A percentile compares a stretch with the other conserved stretches of the same genome.
Conservation (phyloP, 768 basidiomycete genomes). For the Saitozyma sp. region DNA sequence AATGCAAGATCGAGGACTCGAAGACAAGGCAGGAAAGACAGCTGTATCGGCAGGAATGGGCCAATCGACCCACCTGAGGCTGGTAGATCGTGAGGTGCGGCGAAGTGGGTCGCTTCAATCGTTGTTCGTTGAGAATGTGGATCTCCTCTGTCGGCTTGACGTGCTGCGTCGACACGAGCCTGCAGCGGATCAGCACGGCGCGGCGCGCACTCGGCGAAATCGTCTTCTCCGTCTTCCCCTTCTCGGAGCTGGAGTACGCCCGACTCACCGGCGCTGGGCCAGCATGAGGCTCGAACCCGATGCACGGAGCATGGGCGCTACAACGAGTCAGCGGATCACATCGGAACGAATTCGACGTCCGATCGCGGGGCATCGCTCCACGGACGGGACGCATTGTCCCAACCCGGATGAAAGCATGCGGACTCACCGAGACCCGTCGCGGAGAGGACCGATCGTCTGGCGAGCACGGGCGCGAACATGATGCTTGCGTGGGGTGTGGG, state of each 20-base stretch:
- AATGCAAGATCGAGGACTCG: no score
- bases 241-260: background rate
- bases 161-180: conserved; percentile 36
- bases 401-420: background rate
- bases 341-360: background rate
- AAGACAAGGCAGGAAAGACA: no score
- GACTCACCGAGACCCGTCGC: conserved; percentile 14
- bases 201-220: background rate
- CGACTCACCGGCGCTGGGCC: conserved; percentile 22
- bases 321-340: no score
- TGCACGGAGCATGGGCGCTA: conserved; percentile 28
- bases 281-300: conserved; percentile 27
- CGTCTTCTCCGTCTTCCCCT: no score
- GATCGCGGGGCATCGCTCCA: background rate
- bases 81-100: conserved; percentile 95
- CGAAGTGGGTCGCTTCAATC: conserved; percentile 80
- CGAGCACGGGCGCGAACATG: conserved; percentile 11
- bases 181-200: conserved; percentile 25
- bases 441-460: conserved; percentile 10
- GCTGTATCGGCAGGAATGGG: background rate
- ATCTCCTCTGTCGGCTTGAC: conserved; percentile 44
- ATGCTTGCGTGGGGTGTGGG: background rate
- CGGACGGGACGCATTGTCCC: background rate
- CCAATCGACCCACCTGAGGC: conserved; percentile 42
- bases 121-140: conserved; percentile 80